Evolutionary conservation across 805 yeast species (phyloP).

Genomic region (Hanseniaspora nectarophila): DNA sequence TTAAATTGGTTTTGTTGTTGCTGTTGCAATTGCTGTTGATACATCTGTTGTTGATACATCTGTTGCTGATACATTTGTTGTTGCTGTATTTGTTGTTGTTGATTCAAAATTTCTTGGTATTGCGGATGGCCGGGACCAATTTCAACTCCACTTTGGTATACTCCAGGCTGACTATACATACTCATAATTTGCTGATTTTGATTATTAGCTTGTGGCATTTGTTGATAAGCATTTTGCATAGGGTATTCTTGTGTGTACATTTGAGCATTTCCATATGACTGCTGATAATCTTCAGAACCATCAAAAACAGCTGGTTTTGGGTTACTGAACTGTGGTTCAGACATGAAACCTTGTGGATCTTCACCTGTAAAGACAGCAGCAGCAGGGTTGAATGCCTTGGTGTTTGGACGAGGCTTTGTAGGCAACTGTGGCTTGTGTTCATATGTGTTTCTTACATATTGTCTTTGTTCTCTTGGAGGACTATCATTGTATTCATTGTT

Average conservation of each 20-base stretch:
- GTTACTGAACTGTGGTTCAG: constrained; percentile 15
- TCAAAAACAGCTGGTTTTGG: constrained; percentile 24
- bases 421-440: constrained; percentile 30
- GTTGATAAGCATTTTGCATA: constrained; percentile 4
- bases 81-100: constrained; percentile 23
- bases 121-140: constrained; percentile 24
- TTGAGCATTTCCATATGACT: constrained; percentile 56
- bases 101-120: constrained; percentile 22
- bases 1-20: constrained; percentile 19
- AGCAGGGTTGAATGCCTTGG: constrained; percentile 24
- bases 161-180: constrained; percentile 24
- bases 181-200: constrained; percentile 22
- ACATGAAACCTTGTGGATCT: constrained; percentile 10
- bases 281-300: constrained; percentile 42
- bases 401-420: constrained; percentile 27
- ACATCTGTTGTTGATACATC: constrained; percentile 9
- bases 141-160: constrained; percentile 25
- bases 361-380: constrained; percentile 29
- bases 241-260: constrained; percentile 50
- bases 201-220: constrained; percentile 15
- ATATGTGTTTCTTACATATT: not conserved
- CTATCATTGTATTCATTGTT: constrained; percentile 6
- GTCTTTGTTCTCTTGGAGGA: no score
- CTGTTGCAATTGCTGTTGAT: constrained; percentile 15
- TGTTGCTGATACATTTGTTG: constrained; percentile 17